Conservation (phyloP, 345 rosid genomes). For the Diplotaxis tenuifolia region DNA sequence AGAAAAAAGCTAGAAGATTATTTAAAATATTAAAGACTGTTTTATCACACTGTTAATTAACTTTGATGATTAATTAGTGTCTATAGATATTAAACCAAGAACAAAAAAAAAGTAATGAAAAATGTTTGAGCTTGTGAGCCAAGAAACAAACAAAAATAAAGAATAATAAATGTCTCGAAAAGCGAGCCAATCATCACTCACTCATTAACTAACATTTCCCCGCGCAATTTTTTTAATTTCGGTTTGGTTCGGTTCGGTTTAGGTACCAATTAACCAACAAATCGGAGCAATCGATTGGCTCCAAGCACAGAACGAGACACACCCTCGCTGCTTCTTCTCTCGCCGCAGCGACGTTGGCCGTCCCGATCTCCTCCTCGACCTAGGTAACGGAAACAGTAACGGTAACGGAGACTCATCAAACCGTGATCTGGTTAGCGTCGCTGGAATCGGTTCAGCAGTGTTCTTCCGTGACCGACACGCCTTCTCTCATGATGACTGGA, state of each 20-base stretch:
- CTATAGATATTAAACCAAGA: not conserved
- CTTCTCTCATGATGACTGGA: conserved; percentile 82
- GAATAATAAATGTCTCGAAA: not conserved
- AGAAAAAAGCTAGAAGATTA: no score
- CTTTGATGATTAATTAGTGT: not conserved
- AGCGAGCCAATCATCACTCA: not conserved
- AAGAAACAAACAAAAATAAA: not conserved
- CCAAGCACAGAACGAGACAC: conserved; percentile 63
- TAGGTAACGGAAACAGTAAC: conserved; percentile 49
- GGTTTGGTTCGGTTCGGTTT: not conserved
- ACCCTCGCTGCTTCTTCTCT: conserved; percentile 84
- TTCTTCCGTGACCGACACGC: conserved; percentile 72
- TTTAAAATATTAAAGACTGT: not conserved
- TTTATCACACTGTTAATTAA: conserved; percentile 4
- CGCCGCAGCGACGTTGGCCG: conserved; percentile 48
- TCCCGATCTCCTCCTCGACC: conserved; percentile 43
- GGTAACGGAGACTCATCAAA: conserved; percentile 40
- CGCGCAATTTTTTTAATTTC: conserved; percentile 10
- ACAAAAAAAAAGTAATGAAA: not conserved
- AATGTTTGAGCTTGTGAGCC: not conserved
- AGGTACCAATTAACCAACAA: conserved; percentile 68
- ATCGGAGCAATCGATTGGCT: conserved; percentile 92
- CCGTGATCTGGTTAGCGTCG: conserved; percentile 57
- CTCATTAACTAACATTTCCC: conserved; percentile 1
- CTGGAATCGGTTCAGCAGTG: conserved; percentile 86